Conservation (phyloP, 2,329 filamentous ascomycete genomes). For the Hypomyces rosellus region DNA sequence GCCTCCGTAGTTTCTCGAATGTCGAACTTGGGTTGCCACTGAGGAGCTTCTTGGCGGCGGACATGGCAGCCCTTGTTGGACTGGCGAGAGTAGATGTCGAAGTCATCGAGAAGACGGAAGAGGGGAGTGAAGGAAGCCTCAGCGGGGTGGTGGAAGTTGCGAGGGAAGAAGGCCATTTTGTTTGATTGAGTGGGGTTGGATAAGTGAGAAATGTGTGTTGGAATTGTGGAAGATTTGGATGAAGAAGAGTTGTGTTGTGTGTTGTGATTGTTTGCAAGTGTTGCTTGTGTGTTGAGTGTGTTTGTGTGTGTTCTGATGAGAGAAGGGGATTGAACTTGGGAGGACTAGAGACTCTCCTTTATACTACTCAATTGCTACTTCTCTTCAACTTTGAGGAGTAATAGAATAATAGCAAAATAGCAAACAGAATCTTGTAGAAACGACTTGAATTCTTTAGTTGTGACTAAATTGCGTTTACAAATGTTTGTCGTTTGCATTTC, state of each 20-base stretch:
- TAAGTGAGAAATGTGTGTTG: neutral
- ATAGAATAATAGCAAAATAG: constrained; percentile 13
- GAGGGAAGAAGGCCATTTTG: constrained; percentile 57
- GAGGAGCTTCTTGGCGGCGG: constrained; percentile 25
- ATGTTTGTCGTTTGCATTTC: constrained; percentile 3
- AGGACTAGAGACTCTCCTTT: constrained; percentile 19
- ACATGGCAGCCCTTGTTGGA: constrained; percentile 19
- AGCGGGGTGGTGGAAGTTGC: constrained; percentile 44
- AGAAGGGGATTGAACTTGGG: neutral
- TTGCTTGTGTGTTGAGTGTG: constrained; percentile 1
- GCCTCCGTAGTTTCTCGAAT: constrained; percentile 60
- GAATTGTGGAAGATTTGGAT: neutral
- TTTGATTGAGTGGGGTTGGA: constrained; percentile 14
- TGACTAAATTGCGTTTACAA: neutral
- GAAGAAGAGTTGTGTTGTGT: neutral
- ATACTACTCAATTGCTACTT: constrained; percentile 24
- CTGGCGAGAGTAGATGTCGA: constrained; percentile 49
- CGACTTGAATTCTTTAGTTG: constrained; percentile 5
- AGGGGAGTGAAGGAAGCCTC: constrained; percentile 51
- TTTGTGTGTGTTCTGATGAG: constrained; percentile 1
- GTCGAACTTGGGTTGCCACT: constrained; percentile 74
- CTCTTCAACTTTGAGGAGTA: constrained; percentile 17
- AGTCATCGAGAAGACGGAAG: constrained; percentile 60
- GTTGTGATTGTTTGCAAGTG: neutral
- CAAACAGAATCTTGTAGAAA: constrained; percentile 21